Base-by-base conservation (phyloP, 148 eudicot genomes). In the Rheum nobile region DNA sequence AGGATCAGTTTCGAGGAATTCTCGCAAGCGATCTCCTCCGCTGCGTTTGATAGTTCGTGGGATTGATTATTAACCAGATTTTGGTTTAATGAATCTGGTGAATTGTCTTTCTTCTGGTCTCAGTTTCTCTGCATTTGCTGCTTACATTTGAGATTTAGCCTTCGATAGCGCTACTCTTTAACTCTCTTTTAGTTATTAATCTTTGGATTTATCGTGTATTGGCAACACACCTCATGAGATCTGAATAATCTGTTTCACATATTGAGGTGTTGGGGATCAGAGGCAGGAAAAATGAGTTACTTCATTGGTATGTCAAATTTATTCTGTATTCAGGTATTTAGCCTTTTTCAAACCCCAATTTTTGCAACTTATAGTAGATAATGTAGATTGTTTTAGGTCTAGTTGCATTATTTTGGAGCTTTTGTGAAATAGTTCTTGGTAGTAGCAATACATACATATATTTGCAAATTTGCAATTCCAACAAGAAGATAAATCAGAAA, bases 1-100 rank as follows among this genome's bases (percentile, higher is more conserved):
- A 76, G 90, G 78, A 87, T 89, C 73, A 87, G 84, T 72, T 89
- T 83, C 77, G 78, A 77, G 79, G 93, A 89, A 84, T 89, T 89
- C 24, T 82, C 88, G 12, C 87, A 84, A 80, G 93, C 93, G 37
- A 87, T 89, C 16, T 80, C 86, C 37, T 83, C 90, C 0, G 90
- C 87, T 34, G 88, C 87, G 3, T 87, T 89, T 65, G 93, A 86
- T 72, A 85, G 85, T 75, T 85, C 86, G 4, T 88, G 88, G 84
- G 79, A 75, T 75, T 88, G 81, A 86, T 5, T 41, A 5, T 5
- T 41, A 19, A 28, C 71, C 3, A 9, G 22, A 7, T 24, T 43
- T 43, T 14, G 46, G 13, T 43, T 43, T 11, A 14, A 43, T 43
- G 3, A 43, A 10, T 43, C 41, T 24, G 65, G 31, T 55, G 31